Percentiles rank a stretch among this genome's conserved stretches.
Evolutionary conservation across 192 early-diverging fungal genomes (phyloP).

Genomic region (Coemansia sp.): DNA sequence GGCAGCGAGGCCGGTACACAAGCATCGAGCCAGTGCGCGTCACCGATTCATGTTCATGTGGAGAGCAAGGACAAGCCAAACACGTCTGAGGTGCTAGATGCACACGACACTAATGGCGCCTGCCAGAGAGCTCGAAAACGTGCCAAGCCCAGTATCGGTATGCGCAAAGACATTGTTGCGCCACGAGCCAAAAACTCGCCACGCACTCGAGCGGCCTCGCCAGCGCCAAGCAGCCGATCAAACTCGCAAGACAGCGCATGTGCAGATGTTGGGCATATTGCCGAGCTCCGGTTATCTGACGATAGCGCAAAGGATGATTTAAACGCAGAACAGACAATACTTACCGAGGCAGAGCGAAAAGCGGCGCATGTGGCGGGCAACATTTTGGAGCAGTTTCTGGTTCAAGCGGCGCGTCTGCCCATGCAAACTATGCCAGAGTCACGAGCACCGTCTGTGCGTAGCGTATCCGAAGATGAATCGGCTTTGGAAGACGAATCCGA

Average conservation of each 20-base stretch:
- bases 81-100: background rate
- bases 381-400: conserved; percentile 45
- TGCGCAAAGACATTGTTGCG: conserved; percentile 1
- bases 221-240: conserved; percentile 1
- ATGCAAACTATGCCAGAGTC: background rate
- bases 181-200: background rate
- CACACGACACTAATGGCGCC: background rate
- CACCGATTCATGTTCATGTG: background rate
- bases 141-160: conserved; percentile 1
- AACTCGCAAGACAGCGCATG: background rate
- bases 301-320: background rate
- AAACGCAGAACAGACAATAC: background rate
- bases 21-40: conserved; percentile 13
- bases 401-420: conserved; percentile 35
- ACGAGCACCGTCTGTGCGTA: background rate
- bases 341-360: conserved; percentile 21
- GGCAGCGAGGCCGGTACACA: conserved; percentile 17
- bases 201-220: conserved; percentile 1
- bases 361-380: conserved; percentile 17
- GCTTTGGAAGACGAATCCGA: conserved; percentile 1
- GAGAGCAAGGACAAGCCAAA: background rate
- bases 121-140: background rate
- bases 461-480: background rate
- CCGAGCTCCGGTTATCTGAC: background rate
- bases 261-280: background rate